These are phyloP conservation scores for Colletotrichum phormii DNA, from an alignment of 2,329 filamentous ascomycete species.

Conservation along the genomic window DNA sequence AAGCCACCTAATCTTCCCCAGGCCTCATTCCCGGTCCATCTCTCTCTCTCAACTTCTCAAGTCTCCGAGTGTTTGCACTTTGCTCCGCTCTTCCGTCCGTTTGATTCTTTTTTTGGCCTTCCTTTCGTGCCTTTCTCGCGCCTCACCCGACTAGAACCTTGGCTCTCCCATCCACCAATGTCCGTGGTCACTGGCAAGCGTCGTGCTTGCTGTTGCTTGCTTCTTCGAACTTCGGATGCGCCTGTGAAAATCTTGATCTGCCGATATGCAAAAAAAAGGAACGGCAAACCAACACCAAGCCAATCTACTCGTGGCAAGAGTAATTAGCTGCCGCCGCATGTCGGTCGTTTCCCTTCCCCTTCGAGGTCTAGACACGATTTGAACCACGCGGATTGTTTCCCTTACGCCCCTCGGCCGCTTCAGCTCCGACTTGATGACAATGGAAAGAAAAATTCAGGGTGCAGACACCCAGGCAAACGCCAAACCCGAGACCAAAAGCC, in stretches of 20 bases:
- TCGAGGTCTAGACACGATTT: constrained; percentile 2
- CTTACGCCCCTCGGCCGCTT: not conserved
- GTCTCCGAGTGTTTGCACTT: not conserved
- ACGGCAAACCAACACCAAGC: not conserved
- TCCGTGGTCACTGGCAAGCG: not conserved
- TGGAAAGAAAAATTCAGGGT: not conserved
- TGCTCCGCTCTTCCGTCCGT: not conserved
- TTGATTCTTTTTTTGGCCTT: constrained; percentile 16
- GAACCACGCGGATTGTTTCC: not conserved
- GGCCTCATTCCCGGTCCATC: constrained; percentile 9
- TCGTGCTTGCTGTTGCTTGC: constrained; percentile 6
- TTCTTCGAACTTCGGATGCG: constrained; percentile 14
- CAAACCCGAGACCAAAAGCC: not conserved
- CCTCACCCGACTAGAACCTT: not conserved
- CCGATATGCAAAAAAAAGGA: constrained; percentile 19
- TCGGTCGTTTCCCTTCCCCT: not conserved
- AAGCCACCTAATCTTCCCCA: constrained; percentile 29
- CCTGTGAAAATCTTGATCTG: constrained; percentile 14
- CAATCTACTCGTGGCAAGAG: constrained; percentile 27
- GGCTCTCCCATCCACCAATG: not conserved
- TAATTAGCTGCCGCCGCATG: not conserved
- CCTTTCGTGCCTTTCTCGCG: not conserved
- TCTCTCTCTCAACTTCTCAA: too few relatives aligned
- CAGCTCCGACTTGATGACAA: not conserved
- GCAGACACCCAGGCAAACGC: not conserved